Evolutionary conservation across 2,329 filamentous ascomycete species (phyloP).

Genomic region (Pyrenochaeta sp.): DNA sequence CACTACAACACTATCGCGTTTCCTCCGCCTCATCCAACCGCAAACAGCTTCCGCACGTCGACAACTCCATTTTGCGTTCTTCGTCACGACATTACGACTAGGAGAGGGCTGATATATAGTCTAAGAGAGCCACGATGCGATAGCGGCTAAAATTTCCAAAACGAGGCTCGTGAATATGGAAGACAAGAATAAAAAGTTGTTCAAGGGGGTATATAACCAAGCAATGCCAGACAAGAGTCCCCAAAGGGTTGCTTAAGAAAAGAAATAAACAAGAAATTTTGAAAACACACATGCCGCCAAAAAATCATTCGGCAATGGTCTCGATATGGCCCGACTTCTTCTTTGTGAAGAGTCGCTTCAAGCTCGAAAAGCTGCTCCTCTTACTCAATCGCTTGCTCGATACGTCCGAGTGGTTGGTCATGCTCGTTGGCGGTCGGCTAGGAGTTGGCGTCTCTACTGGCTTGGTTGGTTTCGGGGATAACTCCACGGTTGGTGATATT

Average conservation of each 20-base stretch:
- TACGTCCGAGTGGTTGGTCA: constrained; percentile 32
- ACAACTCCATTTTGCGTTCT: constrained; percentile 17
- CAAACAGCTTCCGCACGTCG: constrained; percentile 2
- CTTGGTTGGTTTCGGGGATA: constrained; percentile 17
- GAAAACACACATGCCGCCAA: constrained; percentile 8
- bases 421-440: constrained; percentile 38
- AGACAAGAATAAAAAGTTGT: constrained; percentile 18
- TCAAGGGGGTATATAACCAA: constrained; percentile 43
- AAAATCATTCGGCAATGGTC: constrained; percentile 42
- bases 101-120: constrained; percentile 22
- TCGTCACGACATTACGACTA: constrained; percentile 30
- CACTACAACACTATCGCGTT: no score
- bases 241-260: constrained; percentile 29
- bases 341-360: constrained; percentile 47
- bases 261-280: constrained; percentile 9
- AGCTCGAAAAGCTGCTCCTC: constrained; percentile 43
- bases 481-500: constrained; percentile 30
- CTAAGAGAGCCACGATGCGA: constrained; percentile 8
- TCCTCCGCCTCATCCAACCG: neutral
- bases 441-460: constrained; percentile 15
- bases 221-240: constrained; percentile 31
- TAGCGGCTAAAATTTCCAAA: neutral
- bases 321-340: constrained; percentile 42
- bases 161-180: constrained; percentile 7
- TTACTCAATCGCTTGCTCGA: constrained; percentile 36